Conservation (phyloP, 768 basidiomycete species). For the Mycena floridula region DNA sequence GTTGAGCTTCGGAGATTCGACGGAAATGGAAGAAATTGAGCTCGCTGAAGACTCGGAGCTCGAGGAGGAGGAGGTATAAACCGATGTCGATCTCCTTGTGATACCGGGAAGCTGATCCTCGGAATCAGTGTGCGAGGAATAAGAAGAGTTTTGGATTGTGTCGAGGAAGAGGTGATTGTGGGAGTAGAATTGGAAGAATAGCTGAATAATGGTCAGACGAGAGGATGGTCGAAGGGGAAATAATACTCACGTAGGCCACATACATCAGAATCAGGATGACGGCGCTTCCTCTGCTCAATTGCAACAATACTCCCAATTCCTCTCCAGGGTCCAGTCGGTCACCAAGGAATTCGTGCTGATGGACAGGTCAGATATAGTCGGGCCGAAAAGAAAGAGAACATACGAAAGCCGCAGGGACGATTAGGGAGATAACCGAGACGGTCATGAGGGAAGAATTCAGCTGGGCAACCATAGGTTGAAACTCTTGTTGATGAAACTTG, state of each 20-base stretch:
- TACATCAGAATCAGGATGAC: conserved; percentile 42
- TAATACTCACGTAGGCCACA: conserved; percentile 18
- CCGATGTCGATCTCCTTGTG: background rate
- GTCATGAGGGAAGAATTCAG: conserved; percentile 62
- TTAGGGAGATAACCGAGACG: conserved; percentile 64
- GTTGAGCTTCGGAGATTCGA: conserved; percentile 29
- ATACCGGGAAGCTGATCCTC: background rate
- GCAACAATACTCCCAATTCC: conserved; percentile 34
- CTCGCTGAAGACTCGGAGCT: conserved; percentile 14
- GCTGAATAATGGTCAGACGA: conserved; percentile 17
- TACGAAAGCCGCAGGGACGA: conserved; percentile 59
- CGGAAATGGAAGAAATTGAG: conserved; percentile 8
- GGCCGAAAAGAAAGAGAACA: conserved; percentile 17
- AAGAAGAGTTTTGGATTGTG: too few species aligned
- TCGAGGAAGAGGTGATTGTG: conserved; percentile 36
- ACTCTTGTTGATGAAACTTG: conserved; percentile 44
- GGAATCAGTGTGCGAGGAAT: background rate
- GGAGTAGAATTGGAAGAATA: conserved; percentile 50
- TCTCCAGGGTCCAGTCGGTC: conserved; percentile 24
- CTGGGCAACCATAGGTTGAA: conserved; percentile 53
- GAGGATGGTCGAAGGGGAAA: background rate
- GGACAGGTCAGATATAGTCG: conserved; percentile 9
- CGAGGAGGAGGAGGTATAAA: conserved; percentile 2
- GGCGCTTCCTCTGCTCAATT: conserved; percentile 42
- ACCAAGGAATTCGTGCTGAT: conserved; percentile 30